Base-by-base conservation (phyloP, 768 basidiomycete species). In the Chiua virens region DNA sequence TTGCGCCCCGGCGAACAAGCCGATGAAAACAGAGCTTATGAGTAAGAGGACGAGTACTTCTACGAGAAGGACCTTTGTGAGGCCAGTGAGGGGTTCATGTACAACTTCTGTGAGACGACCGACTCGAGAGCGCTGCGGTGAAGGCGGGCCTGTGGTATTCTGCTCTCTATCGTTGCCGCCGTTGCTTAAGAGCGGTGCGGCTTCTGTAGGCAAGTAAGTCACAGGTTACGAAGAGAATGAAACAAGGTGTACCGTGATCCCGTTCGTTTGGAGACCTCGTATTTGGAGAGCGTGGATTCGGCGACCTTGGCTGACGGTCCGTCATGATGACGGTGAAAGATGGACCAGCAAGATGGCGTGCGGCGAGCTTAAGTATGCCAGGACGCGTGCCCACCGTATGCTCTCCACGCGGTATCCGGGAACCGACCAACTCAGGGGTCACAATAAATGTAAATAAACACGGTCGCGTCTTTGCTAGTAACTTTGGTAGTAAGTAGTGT, bases 1-100 rank as follows among this genome's bases (percentile, higher is more conserved):
- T 65, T 92, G 83, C 1, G 87, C 86, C 10, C 97, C 97, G 28
- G 92, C 87, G 68, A 94, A 98, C 5, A 99, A 75, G 10, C 96
- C 96, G 54, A 95, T 86, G 69, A 96, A 95, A n/a, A 91, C 78
- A 8, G 90, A 88, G 57, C 82, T 85, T 42, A 92, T 77, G 41
- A 98, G 78, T 14, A 98, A 77, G 42, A 99, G 77, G 23, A 89
- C 68, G 53, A 98, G 79, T 0, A 82, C 79, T 41, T 89, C 74
- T 18, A 86, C 75, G 11, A 92, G 82, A 2, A 98, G 83, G 45
- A 92, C 74, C 73, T 92, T 89, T 44, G 92, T 86, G 54, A 97
- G 79, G 20, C 87, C 77, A 1, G 92, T 92, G 32, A 98, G 79
- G 2, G 88, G 87, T 61, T 92, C 87, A 56, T 85, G 83, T 4